Conservation (phyloP, 352 stramenopile genomes). For the Pythium monospermum region DNA sequence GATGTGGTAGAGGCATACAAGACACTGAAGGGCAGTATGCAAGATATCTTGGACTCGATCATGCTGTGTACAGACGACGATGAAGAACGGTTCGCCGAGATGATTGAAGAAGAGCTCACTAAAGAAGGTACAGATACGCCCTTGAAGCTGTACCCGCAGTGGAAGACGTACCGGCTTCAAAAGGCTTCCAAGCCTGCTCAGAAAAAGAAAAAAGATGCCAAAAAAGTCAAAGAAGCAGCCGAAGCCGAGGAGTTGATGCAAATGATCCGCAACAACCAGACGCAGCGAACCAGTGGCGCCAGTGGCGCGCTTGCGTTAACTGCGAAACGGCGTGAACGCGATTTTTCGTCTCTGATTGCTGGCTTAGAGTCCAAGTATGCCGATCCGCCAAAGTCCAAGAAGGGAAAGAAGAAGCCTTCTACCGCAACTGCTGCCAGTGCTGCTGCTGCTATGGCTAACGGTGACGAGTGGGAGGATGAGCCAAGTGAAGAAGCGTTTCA, state of each 20-base stretch:
- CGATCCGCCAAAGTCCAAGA: constrained; percentile 34
- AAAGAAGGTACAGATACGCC: too few species aligned
- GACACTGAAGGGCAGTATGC: constrained; percentile 76
- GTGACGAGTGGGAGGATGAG: constrained; percentile 22
- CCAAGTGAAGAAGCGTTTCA: constrained; percentile 69
- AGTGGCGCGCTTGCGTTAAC: constrained; percentile 27
- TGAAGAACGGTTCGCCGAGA: constrained; percentile 54
- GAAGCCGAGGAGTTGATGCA: constrained; percentile 61
- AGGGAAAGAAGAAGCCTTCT: constrained; percentile 29
- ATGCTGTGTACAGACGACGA: constrained; percentile 87
- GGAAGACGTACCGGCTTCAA: constrained; percentile 42
- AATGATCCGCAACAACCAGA: constrained; percentile 53
- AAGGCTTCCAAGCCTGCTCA: constrained; percentile 30
- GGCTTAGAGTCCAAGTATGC: constrained; percentile 63
- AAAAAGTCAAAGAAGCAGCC: constrained; percentile 48
- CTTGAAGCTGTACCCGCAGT: constrained; percentile 36
- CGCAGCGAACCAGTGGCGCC: constrained; percentile 28
- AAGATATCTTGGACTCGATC: constrained; percentile 75
- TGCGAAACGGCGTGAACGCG: constrained; percentile 40
- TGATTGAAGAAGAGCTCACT: constrained; percentile 65
- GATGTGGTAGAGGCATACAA: constrained; percentile 78
- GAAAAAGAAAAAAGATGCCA: constrained; percentile 42
- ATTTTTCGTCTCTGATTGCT: constrained; percentile 52
- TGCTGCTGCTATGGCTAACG: too few species aligned
- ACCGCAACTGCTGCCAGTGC: constrained; percentile 1